phyloP scores from a whole-genome alignment of 306 rosid genomes.

The Prunus mira region DNA sequence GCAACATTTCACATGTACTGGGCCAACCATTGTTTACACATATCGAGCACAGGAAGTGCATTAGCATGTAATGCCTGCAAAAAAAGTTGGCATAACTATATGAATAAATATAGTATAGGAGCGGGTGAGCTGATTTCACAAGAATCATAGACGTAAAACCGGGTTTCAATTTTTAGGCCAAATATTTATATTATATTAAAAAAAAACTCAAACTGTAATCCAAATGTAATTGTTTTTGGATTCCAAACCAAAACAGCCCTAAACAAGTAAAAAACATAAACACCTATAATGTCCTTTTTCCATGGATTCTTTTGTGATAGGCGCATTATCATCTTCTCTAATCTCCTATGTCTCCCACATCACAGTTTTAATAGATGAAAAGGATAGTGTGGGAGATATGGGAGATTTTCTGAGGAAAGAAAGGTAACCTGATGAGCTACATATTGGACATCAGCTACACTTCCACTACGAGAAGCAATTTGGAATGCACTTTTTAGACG shows the following conservation, averaged over 20 bases:
- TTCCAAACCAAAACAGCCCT: not conserved
- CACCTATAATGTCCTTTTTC: not conserved
- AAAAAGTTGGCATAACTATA: slow-evolving; percentile 22
- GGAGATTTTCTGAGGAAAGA: slow-evolving; percentile 12
- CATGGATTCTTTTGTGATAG: not conserved
- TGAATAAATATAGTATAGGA: slow-evolving; percentile 10
- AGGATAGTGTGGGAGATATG: not conserved
- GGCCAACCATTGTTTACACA: slow-evolving; percentile 99
- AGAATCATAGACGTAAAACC: not conserved
- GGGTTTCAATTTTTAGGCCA: not conserved
- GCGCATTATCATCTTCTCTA: not conserved
- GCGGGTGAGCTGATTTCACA: not conserved
- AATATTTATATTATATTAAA: too few species aligned
- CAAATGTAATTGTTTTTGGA: too few species aligned
- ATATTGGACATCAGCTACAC: slow-evolving; percentile 98
- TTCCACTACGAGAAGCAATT: slow-evolving; percentile 97
- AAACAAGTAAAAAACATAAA: not conserved
- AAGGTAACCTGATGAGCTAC: slow-evolving; percentile 92
- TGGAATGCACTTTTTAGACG: slow-evolving; percentile 99
- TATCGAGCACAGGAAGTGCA: slow-evolving; percentile 96
- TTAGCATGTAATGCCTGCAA: slow-evolving; percentile 94
- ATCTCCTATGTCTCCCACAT: not conserved
- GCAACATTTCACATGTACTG: slow-evolving; percentile 68
- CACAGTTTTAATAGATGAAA: too few species aligned
- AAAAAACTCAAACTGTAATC: too few species aligned